phyloP scores from a whole-genome alignment of 805 yeast species.

The Lipomyces anomalus region DNA sequence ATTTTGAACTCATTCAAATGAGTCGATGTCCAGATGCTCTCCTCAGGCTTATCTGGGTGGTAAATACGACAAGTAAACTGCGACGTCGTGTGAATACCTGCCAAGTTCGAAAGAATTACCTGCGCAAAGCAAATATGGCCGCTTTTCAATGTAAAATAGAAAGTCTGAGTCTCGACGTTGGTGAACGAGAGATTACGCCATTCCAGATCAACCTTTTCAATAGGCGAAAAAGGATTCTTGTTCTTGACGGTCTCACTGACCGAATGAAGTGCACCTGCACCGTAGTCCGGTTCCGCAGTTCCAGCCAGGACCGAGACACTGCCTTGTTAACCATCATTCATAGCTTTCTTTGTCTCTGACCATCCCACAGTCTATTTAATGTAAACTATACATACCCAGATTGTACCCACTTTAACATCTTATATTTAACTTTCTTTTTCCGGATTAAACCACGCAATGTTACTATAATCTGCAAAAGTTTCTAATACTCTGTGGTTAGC shows the following conservation, averaged over 20 bases:
- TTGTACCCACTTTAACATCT: constrained; percentile 77
- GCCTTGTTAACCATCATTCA: neutral
- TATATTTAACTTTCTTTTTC: neutral
- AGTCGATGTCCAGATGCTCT: constrained; percentile 83
- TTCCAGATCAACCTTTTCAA: constrained; percentile 60
- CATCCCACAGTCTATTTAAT: neutral
- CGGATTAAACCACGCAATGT: neutral
- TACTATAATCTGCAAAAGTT: too few relatives aligned
- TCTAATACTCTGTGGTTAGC: too few relatives aligned
- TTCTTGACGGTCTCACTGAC: constrained; percentile 56
- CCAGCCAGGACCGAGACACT: constrained; percentile 86
- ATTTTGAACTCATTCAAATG: constrained; percentile 71
- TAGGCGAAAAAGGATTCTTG: constrained; percentile 52
- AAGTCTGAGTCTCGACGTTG: constrained; percentile 92
- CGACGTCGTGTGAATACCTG: constrained; percentile 70
- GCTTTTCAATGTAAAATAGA: constrained; percentile 63
- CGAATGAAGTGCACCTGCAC: constrained; percentile 86
- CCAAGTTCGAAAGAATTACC: constrained; percentile 85
- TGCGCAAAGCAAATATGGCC: constrained; percentile 73
- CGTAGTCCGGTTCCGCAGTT: constrained; percentile 95
- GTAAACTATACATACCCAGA: constrained; percentile 41
- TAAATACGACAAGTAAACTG: constrained; percentile 87
- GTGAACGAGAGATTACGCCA: constrained; percentile 75
- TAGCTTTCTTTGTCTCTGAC: neutral
- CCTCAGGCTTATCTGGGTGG: constrained; percentile 47